Evolutionary conservation across 352 stramenopile species (phyloP), one percentile per base, ranked within the genome.

Genomic region (Phytophthora crassamura): DNA sequence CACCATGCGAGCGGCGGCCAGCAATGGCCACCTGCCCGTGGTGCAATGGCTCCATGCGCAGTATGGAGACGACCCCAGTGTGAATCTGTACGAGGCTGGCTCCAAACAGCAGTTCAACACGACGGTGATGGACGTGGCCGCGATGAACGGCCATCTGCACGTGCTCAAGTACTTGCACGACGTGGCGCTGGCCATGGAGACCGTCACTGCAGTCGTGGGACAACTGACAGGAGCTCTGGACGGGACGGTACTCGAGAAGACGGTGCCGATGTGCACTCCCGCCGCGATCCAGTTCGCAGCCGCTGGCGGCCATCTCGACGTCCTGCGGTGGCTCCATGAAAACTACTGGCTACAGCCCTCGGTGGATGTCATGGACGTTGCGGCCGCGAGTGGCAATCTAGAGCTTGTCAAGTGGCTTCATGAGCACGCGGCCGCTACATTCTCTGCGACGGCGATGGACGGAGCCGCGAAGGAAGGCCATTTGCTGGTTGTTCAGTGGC

Each of bases 301-400:
- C 5, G 48, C 42, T 22, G 60, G 50, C 30, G 63, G 55, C 5
- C 48, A 71, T 42, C 14, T 80, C 8, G 51, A 61, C 1, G 53
- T 75, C 2, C 20, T 84, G 10, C 39, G 72, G 33, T 84, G 69
- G 69, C 69, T 77, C 20, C 64, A 72, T 14, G 45, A 43, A 5
- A 56, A 72, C n/a, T 69, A 55, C 41, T 57, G 63, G 33, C 48
- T 39, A 30, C 59, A 71, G 2, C 67, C 59, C 6, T 65, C 49
- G 6, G 22, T 59, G 9, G 53, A 59, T 12, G 53, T 67, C 4
- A 64, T 77, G 54, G 69, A 77, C 22, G 38, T 52, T 39, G 69
- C 64, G n/a, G 59, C 59, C 0, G 22, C 32, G 9, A 74, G 65
- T 43, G 69, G 64, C 9, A 69, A 77, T 38, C 14, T 74, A 20